A percentile compares a stretch with the other conserved stretches of the same genome.
Conservation (phyloP, 2,329 filamentous ascomycete species). For the Fusarium succisae region DNA sequence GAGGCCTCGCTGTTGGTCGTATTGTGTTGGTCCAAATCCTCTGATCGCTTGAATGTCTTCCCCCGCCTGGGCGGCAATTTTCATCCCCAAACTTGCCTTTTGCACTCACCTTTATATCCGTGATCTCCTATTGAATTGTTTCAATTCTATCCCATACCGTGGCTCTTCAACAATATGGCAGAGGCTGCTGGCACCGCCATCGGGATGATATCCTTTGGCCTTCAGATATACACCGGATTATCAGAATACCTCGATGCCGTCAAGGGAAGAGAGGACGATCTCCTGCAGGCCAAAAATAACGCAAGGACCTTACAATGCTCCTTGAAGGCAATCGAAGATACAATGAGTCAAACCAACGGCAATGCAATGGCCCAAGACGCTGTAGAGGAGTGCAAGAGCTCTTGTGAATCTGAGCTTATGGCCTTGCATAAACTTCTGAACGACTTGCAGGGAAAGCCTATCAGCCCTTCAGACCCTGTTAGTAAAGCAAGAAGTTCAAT, state of each 20-base stretch:
- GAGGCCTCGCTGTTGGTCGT: not conserved
- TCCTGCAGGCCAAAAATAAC: accelerated
- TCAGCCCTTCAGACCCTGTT: accelerated
- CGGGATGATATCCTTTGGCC: not conserved
- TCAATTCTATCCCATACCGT: accelerated
- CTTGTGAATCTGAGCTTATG: accelerated
- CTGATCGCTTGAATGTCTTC: not conserved
- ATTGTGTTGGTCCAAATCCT: not conserved
- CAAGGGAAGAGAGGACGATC: not conserved
- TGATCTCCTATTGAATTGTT: not conserved
- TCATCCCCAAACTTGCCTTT: not conserved
- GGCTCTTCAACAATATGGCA: not conserved
- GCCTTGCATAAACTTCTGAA: accelerated
- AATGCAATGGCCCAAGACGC: not conserved
- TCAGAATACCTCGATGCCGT: not conserved
- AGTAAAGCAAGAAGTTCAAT: not conserved
- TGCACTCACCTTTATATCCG: not conserved
- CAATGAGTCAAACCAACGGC: accelerated
- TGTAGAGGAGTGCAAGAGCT: accelerated
- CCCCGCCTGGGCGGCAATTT: not conserved
- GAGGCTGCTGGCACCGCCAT: not conserved
- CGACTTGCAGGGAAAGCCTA: accelerated
- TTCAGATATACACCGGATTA: accelerated
- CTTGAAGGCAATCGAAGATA: accelerated
- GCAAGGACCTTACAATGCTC: not conserved